These are phyloP conservation scores for Brettanomyces naardenensis DNA, from an alignment of 805 yeast species.

Conservation along the genomic window DNA sequence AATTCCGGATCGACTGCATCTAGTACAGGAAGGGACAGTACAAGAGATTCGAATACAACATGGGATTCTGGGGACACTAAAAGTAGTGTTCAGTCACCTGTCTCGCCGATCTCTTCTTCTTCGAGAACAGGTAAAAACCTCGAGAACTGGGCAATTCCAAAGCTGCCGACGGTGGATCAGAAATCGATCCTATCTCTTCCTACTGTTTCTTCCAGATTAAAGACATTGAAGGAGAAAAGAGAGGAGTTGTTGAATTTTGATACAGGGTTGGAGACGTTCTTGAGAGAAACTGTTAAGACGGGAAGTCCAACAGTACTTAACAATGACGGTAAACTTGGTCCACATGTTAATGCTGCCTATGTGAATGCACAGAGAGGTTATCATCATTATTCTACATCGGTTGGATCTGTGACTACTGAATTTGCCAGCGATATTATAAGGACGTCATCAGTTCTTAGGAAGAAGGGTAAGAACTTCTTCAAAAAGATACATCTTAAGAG, in stretches of 20 bases:
- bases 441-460: conserved; percentile 18
- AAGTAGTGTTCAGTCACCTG: background rate
- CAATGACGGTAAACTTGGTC: conserved; percentile 29
- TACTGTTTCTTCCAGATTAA: conserved; percentile 12
- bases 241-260: conserved; percentile 36
- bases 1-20: background rate
- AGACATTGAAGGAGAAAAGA: conserved; percentile 34
- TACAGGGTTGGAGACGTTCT: conserved; percentile 54
- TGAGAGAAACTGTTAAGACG: conserved; percentile 19
- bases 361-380: conserved; percentile 28
- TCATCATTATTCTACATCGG: conserved; percentile 2
- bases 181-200: background rate
- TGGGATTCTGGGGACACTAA: background rate
- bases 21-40: background rate
- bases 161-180: background rate
- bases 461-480: conserved; percentile 19
- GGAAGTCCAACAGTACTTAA: conserved; percentile 4
- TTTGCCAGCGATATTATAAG: conserved; percentile 34
- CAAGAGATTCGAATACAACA: background rate
- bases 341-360: conserved; percentile 57
- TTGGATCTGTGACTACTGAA: conserved; percentile 16
- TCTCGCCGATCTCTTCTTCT: background rate
- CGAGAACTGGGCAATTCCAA: conserved; percentile 1
- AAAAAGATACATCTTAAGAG: conserved; percentile 17
- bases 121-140: background rate